Conservation (phyloP, 192 early-diverging fungal genomes). For the Coemansia sp. region DNA sequence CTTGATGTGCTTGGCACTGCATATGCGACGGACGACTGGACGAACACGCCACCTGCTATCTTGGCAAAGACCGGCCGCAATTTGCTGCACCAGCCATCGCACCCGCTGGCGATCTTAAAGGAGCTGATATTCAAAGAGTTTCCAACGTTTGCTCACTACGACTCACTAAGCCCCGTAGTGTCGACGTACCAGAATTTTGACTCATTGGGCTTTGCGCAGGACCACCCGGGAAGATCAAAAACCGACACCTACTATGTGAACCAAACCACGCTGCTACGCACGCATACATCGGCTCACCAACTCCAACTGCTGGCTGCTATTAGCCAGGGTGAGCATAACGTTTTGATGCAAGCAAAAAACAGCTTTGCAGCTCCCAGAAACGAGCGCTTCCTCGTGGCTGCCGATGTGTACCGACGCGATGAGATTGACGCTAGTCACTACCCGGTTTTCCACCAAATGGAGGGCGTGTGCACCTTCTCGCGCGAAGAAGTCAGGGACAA, state of each 20-base stretch:
- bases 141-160: slow-evolving; percentile 61
- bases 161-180: slow-evolving; percentile 79
- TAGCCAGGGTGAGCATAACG: background rate
- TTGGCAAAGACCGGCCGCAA: slow-evolving; percentile 72
- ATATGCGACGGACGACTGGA: slow-evolving; percentile 63
- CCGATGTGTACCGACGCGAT: slow-evolving; percentile 95
- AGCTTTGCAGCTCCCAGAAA: slow-evolving; percentile 28
- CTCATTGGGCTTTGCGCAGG: slow-evolving; percentile 74
- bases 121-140: slow-evolving; percentile 78
- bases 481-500: slow-evolving; percentile 31
- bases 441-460: slow-evolving; percentile 99
- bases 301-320: slow-evolving; percentile 69
- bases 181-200: slow-evolving; percentile 90
- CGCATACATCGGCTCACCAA: slow-evolving; percentile 96
- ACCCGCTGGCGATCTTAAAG: slow-evolving; percentile 89
- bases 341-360: slow-evolving; percentile 43
- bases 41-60: slow-evolving; percentile 79
- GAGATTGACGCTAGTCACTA: slow-evolving; percentile 96
- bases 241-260: slow-evolving; percentile 97
- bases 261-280: slow-evolving; percentile 72
- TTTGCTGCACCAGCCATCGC: slow-evolving; percentile 74
- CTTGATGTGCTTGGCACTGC: slow-evolving; percentile 25
- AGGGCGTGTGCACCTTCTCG: slow-evolving; percentile 73
- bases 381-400: slow-evolving; percentile 84
- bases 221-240: slow-evolving; percentile 79